phyloP scores from a whole-genome alignment of 257 asterid species.

The Fraxinus cuspidata region DNA sequence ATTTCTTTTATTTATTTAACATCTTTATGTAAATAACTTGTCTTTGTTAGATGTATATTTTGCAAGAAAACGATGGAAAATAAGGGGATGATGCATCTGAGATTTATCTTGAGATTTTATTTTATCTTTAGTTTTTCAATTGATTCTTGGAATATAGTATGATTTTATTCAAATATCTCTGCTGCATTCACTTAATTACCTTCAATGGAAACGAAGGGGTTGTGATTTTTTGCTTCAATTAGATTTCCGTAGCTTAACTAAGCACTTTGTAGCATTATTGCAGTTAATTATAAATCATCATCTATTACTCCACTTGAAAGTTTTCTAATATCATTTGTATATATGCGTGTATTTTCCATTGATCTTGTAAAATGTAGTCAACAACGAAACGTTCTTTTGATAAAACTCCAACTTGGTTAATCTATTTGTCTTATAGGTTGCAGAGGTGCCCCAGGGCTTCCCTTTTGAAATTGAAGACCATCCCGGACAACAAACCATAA shows the following conservation, averaged over 20 bases:
- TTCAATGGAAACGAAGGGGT: neutral
- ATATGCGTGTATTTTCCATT: neutral
- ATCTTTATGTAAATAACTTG: neutral
- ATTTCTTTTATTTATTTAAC: neutral
- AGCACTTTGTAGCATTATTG: neutral
- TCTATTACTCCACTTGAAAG: neutral
- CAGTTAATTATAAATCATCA: neutral
- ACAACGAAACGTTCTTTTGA: no score
- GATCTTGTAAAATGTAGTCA: neutral
- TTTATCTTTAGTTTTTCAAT: neutral
- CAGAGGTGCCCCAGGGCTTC: constrained; percentile 55
- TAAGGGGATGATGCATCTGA: no score
- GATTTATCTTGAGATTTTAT: neutral
- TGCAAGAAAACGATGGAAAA: neutral
- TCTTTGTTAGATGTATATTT: neutral
- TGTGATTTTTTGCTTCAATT: neutral
- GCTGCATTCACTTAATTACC: neutral
- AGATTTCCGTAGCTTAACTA: neutral
- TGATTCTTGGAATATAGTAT: neutral
- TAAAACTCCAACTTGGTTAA: neutral
- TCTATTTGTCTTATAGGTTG: constrained; percentile 36
- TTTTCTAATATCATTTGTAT: neutral
- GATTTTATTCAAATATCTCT: neutral
- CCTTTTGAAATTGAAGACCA: constrained; percentile 76
- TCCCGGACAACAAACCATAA: constrained; percentile 65